Percentiles rank a stretch among this genome's conserved stretches.
Evolutionary conservation across 1,284 basidiomycete genomes (phyloP).

Genomic region (Ceratobasidium sp.): DNA sequence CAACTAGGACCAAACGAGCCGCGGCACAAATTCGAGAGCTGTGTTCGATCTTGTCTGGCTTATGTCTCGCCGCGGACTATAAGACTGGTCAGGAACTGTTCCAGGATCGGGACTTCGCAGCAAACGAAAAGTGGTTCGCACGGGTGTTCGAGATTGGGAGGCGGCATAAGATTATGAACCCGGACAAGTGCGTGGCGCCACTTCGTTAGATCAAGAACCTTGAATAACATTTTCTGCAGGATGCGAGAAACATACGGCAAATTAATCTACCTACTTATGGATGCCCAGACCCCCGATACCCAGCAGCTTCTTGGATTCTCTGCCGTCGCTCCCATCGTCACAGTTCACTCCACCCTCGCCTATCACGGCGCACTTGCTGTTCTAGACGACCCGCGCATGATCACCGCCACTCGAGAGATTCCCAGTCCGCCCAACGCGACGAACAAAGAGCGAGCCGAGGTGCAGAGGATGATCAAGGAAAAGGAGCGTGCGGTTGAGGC

Average conservation of each 20-base stretch:
- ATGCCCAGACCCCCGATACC: conserved; percentile 83
- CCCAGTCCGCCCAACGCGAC: conserved; percentile 64
- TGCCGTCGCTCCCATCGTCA: conserved; percentile 78
- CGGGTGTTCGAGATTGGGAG: conserved; percentile 56
- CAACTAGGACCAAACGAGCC: conserved; percentile 83
- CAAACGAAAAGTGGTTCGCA: conserved; percentile 81
- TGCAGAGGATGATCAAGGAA: conserved; percentile 82
- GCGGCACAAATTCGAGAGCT: conserved; percentile 83
- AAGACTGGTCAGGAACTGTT: conserved; percentile 87
- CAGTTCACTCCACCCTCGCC: conserved; percentile 76
- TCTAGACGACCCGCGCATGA: conserved; percentile 78
- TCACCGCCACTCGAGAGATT: conserved; percentile 80
- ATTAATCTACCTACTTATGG: conserved; percentile 78
- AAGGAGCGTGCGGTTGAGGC: conserved; percentile 85
- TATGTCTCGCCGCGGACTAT: conserved; percentile 82
- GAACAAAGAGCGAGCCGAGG: conserved; percentile 74
- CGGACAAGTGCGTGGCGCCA: conserved; percentile 8
- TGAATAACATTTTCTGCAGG: conserved; percentile 71
- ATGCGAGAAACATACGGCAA: conserved; percentile 90
- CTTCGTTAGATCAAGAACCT: background rate
- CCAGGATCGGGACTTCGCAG: conserved; percentile 78
- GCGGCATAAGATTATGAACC: conserved; percentile 78
- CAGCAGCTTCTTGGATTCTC: conserved; percentile 80
- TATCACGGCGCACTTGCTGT: conserved; percentile 72
- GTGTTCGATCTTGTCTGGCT: conserved; percentile 83